Evolutionary conservation across 129 eudicot species (phyloP).

Genomic region (Artemisia tridentata): DNA sequence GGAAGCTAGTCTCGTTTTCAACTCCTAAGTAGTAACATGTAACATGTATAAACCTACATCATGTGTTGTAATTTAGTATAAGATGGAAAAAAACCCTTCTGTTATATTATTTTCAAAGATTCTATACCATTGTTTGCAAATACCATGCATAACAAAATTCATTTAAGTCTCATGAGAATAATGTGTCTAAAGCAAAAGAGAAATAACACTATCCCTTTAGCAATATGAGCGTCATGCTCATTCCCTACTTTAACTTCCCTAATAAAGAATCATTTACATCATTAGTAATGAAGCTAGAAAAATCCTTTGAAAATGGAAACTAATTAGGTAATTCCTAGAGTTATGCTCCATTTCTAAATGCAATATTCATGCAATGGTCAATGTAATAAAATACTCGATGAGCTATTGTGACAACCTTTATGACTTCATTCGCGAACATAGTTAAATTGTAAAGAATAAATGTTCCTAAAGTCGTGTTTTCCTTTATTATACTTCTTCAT

Average conservation of each 20-base stretch:
- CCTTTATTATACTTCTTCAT: too few species aligned
- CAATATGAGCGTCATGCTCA: not conserved
- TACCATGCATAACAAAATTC: too few species aligned
- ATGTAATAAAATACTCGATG: slow-evolving; percentile 3
- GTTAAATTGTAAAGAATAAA: too few species aligned
- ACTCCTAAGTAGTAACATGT: not conserved
- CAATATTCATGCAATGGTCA: slow-evolving; percentile 2
- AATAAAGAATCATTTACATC: not conserved
- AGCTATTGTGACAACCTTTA: not conserved
- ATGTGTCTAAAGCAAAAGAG: too few species aligned
- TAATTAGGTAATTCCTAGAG: not conserved
- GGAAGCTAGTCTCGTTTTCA: not conserved
- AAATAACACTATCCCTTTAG: not conserved
- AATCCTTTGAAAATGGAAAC: not conserved
- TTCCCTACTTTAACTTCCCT: not conserved
- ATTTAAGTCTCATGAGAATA: too few species aligned
- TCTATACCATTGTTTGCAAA: too few species aligned
- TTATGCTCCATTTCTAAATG: not conserved
- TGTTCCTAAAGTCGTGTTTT: too few species aligned
- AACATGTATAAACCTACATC: not conserved
- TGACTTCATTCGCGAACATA: not conserved
- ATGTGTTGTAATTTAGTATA: not conserved
- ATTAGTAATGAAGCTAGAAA: too few species aligned
- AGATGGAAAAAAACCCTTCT: not conserved
- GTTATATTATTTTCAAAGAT: not conserved